Base-by-base conservation (phyloP, 331 rosid species). In the Malus hybrid region DNA sequence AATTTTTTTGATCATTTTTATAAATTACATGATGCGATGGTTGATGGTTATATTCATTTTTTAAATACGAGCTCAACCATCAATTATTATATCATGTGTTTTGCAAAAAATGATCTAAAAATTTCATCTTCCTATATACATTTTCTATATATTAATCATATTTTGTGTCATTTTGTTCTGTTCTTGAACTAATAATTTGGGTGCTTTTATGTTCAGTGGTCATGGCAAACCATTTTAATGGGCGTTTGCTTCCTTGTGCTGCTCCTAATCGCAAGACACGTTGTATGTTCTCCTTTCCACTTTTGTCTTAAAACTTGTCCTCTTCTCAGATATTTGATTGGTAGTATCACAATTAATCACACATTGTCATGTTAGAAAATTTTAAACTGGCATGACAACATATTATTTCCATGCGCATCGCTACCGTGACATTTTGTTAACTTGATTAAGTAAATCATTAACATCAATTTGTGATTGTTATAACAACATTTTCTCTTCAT, bases 221-320 rank as follows among this genome's bases (percentile, higher is more conserved):
- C 98, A 64, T 94, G 98, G 98, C 92, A 91, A 83, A 90, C 98
- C 10, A 88, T 94, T 48, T 39, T 90, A 59, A 90, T 88, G 98
- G 98, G 98, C 8, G 76, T 84, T 74, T 90, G 94, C 90, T 94
- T 94, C 89, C 79, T 94, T 80, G 73, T 82, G 84, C 32, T 91
- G 3, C 92, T 94, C 5, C 87, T 94, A 19, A 36, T 88, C 77
- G 85, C 96, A 10, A 88, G 98, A 84, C 92, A 91, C 74, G 79
- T 91, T 50, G 98, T 94, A 91, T 11, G 90, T 84, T 71, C 64
- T 71, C 67, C 44, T 46, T 64, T 54, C 67, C 65, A 52, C 61
- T 69, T 28, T 55, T 29, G 10, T 19, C 39, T 1, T 19, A 4
- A 67, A 1, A 39, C 13, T 10, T 65, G 27, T 3, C 19, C 1